These are phyloP conservation scores for Cymbopogon citratus DNA, from an alignment of 176 grass and related monocot genomes.

Conservation along the genomic window DNA sequence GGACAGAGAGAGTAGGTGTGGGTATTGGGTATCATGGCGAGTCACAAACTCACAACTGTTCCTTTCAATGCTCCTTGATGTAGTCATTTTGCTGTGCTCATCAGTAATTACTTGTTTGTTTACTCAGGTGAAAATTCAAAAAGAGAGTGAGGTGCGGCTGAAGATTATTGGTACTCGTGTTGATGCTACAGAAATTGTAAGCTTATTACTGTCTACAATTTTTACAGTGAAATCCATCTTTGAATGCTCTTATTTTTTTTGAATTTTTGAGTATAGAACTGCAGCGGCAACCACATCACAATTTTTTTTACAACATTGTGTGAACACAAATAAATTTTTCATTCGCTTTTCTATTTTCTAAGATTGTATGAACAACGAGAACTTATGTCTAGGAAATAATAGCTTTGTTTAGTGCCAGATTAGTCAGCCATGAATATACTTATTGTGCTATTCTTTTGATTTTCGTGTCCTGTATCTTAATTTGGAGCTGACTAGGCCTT, in stretches of 20 bases:
- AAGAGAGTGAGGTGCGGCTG: slow-evolving; percentile 88
- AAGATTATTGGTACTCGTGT: slow-evolving; percentile 98
- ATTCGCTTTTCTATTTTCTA: neutral
- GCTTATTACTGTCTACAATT: slow-evolving; percentile 15
- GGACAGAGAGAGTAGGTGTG: neutral
- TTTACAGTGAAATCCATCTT: neutral
- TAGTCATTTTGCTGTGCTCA: neutral
- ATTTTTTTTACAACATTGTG: neutral
- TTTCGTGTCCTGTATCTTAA: neutral
- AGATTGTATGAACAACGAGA: neutral
- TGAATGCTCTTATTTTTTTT: neutral
- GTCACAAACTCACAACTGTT: neutral
- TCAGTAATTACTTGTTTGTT: neutral
- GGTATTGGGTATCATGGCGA: neutral
- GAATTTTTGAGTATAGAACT: neutral
- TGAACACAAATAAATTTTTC: neutral
- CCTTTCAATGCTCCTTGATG: neutral
- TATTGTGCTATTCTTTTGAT: neutral
- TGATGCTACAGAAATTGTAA: slow-evolving; percentile 97
- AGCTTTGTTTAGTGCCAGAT: neutral
- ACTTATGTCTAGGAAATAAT: neutral
- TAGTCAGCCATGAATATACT: neutral
- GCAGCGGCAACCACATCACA: neutral
- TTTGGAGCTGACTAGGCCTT: neutral
- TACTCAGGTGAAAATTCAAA: slow-evolving; percentile 93